Base-by-base conservation (phyloP, 176 grass and related monocot species). In the Cenchrus americanus region DNA sequence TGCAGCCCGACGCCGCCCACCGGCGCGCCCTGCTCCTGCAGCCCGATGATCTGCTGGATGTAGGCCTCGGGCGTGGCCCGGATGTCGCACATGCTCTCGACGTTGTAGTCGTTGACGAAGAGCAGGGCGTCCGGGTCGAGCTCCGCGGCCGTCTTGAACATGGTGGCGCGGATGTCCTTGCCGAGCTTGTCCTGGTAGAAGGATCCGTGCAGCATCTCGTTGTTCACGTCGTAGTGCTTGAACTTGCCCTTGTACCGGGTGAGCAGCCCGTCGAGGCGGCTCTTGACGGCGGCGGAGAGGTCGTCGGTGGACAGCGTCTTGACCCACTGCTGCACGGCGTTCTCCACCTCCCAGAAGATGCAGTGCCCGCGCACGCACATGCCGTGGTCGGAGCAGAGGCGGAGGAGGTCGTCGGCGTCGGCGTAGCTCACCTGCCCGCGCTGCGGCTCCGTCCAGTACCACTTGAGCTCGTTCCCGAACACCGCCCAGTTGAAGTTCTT, bases 401-500 rank as follows among this genome's bases (percentile, higher is more conserved):
- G 85, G 50, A 98, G 80, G 19, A 98, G 96, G 66, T 94, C 91
- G 49, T 98, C 96, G 21, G 96, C 96, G 57, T 98, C 93, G 23
- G 34, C 68, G 59, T 98, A 98, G 87, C 66, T 95, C 2, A 95
- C 3, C 62, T 58, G 64, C 43, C 93, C 96, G 26, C 84, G 89
- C 84, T 90, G 83, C 55, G 93, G 87, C 86, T 98, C 96, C 14
- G 96, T 98, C 83, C 89, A 92, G 89, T 95, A 95, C 96, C 96
- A 98, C 83, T 98, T 98, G 57, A 93, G 92, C 93, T 98, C 96
- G 75, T 95, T 98, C 7, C 85, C 93, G 67, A 98, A 98, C 66
- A 95, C 96, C 0, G 89, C 89, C 96, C 96, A 95, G 75, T 98
- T 98, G 93, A 98, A 98, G 77, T 93, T 42, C 42, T 87, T 90